Base-by-base conservation (phyloP, 2,329 filamentous ascomycete species). In the Penicillium sp. region DNA sequence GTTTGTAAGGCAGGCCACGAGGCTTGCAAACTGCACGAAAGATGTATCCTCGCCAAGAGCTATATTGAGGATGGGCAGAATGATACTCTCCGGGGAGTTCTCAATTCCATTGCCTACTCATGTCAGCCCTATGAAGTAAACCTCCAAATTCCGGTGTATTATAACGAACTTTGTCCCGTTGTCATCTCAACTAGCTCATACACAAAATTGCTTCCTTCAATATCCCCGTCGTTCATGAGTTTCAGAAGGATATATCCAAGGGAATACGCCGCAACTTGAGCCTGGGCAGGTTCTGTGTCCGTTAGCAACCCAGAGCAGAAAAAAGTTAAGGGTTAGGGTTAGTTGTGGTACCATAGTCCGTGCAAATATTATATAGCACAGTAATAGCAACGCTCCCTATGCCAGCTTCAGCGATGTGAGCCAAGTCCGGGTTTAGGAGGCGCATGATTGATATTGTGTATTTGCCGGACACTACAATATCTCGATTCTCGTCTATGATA, bases 351-450 rank as follows among this genome's bases (percentile, higher is more conserved):
- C 75, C 74, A 63, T 69, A 77, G 58, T 77, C 75, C 56, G 72
- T 67, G 62, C 75, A 77, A 51, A 76, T 71, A 56, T 78, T 78
- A 64, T 75, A 77, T 45, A 77, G 66, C 46, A 77, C 75, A 56
- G 73, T 72, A 56, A 77, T 71, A 24, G 70, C 70, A 24, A 77
- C 68, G 23, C 18, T 43, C 20, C 5, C 9, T 5, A 43, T 9
- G 18, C 40, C 40, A 20, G 40, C 40, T 43, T 43, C 40, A 43
- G 40, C 18, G n/a, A 43, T 21, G 56, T 74, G 66, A 16, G 70
- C 64, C 33, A 77, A 66, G 2, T 66, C 67, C 0, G 69, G 66
- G 24, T 71, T 69, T 24, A 65, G 60, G 33, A 70, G 66, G 26
- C 64, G 63, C 45, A 77, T 67, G 48, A 77, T 72, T 28, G 69